Evolutionary conservation across 2,329 filamentous ascomycete species (phyloP).

Genomic region (Aspergillus transmontanensis): DNA sequence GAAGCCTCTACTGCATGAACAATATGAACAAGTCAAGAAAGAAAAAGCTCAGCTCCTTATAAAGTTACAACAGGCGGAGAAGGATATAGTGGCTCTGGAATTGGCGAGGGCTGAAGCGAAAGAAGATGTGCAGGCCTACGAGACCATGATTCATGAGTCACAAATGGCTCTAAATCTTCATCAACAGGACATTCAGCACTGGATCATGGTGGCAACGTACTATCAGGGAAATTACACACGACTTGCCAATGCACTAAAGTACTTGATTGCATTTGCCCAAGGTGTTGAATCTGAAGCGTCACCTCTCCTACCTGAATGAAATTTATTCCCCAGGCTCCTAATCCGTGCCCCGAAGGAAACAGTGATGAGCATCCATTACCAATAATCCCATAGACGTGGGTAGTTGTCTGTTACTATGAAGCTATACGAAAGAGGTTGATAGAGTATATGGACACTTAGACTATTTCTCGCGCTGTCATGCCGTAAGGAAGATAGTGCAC

Average conservation of each 20-base stretch:
- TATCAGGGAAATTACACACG: neutral
- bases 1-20: neutral
- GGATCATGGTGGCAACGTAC: neutral
- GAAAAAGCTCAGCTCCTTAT: neutral
- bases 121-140: neutral
- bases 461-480: no score
- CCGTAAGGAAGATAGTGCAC: neutral
- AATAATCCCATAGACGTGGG: neutral
- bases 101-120: neutral
- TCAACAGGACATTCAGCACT: neutral
- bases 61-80: neutral
- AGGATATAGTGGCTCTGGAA: neutral
- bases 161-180: neutral
- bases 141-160: neutral
- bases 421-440: neutral
- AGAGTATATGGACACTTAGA: neutral
- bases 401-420: neutral
- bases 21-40: neutral
- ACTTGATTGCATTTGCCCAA: neutral
- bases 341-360: no score
- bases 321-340: no score
- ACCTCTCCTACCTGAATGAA: neutral
- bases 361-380: no score
- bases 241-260: neutral
- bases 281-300: neutral